phyloP scores from a whole-genome alignment of 2,329 filamentous ascomycete species.

The Colletotrichum plurivorum region DNA sequence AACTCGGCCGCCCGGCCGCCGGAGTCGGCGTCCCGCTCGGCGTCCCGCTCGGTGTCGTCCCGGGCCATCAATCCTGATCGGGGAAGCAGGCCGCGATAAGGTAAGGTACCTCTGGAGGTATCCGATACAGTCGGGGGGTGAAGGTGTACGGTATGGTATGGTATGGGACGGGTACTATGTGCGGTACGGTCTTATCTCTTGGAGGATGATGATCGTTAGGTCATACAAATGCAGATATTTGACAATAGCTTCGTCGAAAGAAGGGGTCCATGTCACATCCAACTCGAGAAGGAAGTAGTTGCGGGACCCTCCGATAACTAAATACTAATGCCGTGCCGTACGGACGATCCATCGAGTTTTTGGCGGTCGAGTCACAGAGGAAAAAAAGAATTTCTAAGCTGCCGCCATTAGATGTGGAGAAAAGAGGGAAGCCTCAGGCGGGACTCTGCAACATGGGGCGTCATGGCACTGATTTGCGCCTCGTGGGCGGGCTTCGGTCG shows the following conservation, averaged over 20 bases:
- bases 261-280: slow-evolving; percentile 18
- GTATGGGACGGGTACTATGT: neutral
- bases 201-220: neutral
- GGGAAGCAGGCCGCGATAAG: no score
- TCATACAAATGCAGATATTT: neutral
- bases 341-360: neutral
- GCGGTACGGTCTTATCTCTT: slow-evolving; percentile 1
- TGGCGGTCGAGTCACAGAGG: slow-evolving; percentile 1
- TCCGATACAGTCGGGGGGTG: no score
- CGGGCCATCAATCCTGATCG: slow-evolving; percentile 11
- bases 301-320: slow-evolving; percentile 19
- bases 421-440: neutral
- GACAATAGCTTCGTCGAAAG: slow-evolving; percentile 9
- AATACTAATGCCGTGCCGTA: slow-evolving; percentile 6
- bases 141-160: no score
- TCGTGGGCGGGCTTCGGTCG: neutral
- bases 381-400: slow-evolving; percentile 33
- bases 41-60: slow-evolving; percentile 36
- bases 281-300: neutral
- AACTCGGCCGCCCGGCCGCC: slow-evolving; percentile 17
- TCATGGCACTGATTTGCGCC: no score
- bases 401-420: slow-evolving; percentile 30
- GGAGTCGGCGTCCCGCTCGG: slow-evolving; percentile 25
- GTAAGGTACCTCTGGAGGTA: neutral
- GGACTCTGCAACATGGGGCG: neutral